phyloP scores from a whole-genome alignment of 1,284 basidiomycete species.

The Ustanciosporium gigantosporum region DNA sequence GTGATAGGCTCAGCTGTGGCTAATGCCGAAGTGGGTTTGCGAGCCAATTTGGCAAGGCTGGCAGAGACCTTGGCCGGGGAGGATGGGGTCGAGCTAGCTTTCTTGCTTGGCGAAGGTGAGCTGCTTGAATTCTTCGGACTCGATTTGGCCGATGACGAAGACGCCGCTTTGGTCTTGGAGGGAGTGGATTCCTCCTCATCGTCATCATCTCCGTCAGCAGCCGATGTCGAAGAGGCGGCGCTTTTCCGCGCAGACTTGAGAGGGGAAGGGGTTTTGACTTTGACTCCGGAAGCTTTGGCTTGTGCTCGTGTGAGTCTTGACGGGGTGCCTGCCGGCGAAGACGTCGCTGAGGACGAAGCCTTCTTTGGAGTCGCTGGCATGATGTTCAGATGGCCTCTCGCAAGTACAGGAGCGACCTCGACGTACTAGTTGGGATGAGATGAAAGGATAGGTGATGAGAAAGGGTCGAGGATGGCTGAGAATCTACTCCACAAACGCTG shows the following conservation, averaged over 20 bases:
- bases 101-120: conserved; percentile 2
- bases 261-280: conserved; percentile 26
- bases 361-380: conserved; percentile 21
- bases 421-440: too few relatives aligned
- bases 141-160: conserved; percentile 6
- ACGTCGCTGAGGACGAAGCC: conserved; percentile 3
- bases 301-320: conserved; percentile 27
- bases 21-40: conserved; percentile 26
- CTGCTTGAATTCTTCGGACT: conserved; percentile 1
- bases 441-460: too few relatives aligned
- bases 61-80: conserved; percentile 27
- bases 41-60: conserved; percentile 23
- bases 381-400: too few relatives aligned
- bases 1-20: conserved; percentile 33
- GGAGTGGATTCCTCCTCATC: not conserved
- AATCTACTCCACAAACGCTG: too few relatives aligned
- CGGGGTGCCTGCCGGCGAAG: conserved; percentile 8
- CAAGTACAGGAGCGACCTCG: too few relatives aligned
- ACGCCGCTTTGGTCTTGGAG: not conserved
- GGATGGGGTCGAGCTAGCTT: not conserved
- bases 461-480: too few relatives aligned
- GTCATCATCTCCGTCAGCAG: not conserved
- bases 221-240: conserved; percentile 2
- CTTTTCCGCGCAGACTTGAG: conserved; percentile 23
- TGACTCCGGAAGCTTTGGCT: conserved; percentile 16